Evolutionary conservation across 345 rosid genomes (phyloP).

Genomic region (Nephelium lappaceum): DNA sequence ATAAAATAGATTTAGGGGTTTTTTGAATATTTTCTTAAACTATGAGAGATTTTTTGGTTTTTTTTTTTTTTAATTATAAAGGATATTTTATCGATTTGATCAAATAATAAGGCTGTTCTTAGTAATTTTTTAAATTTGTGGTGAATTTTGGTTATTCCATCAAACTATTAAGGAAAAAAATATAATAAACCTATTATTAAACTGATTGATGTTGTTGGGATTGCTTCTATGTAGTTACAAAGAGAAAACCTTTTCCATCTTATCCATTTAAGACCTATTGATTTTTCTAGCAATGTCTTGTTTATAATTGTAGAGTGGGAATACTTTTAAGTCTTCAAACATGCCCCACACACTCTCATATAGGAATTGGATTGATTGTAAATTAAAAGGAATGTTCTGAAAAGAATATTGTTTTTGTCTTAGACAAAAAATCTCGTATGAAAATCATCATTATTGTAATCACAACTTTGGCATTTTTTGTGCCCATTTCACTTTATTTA

Average conservation of each 20-base stretch:
- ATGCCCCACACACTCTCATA: slow-evolving; percentile 20
- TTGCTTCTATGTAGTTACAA: too few species aligned
- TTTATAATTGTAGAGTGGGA: slow-evolving; percentile 1
- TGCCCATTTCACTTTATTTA: slow-evolving; percentile 6
- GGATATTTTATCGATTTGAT: too few species aligned
- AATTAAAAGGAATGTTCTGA: slow-evolving; percentile 7
- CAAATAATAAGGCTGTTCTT: too few species aligned
- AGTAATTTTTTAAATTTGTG: too few species aligned
- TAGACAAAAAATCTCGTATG: slow-evolving; percentile 8
- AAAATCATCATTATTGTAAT: slow-evolving; percentile 30
- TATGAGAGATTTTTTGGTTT: too few species aligned
- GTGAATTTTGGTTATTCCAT: too few species aligned
- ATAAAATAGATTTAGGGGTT: too few species aligned
- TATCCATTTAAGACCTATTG: slow-evolving; percentile 19
- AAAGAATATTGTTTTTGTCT: slow-evolving; percentile 21
- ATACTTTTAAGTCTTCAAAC: background rate
- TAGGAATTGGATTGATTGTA: background rate
- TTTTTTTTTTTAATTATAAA: too few species aligned
- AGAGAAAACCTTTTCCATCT: background rate
- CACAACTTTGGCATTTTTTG: slow-evolving; percentile 35
- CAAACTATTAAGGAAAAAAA: too few species aligned
- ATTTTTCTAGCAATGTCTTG: slow-evolving; percentile 21
- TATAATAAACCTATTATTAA: too few species aligned
- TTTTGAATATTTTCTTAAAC: too few species aligned
- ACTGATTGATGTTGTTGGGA: too few species aligned